A percentile compares a stretch with the other conserved stretches of the same genome.
Conservation (phyloP, 2,329 filamentous ascomycete species). For the Hypocrella siamensis region DNA sequence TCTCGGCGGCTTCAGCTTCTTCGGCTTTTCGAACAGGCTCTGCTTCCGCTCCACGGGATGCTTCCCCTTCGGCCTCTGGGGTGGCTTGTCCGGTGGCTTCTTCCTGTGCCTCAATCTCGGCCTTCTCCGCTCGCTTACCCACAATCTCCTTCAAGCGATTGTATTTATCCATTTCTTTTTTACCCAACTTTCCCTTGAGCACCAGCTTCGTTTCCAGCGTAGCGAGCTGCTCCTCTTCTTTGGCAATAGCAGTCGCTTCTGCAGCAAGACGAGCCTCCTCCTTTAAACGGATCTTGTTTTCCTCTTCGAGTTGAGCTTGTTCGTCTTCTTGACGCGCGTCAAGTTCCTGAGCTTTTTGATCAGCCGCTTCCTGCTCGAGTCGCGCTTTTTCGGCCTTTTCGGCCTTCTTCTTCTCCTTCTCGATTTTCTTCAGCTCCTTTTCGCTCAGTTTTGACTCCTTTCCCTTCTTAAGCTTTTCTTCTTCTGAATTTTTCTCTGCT, state of each 20-base stretch:
- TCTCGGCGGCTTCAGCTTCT: conserved; percentile 19
- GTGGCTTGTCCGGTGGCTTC: conserved; percentile 14
- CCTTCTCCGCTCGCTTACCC: conserved; percentile 20
- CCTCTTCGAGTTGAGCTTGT: conserved; percentile 12
- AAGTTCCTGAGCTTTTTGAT: conserved; percentile 16
- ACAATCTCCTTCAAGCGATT: conserved; percentile 19
- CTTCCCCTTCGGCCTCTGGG: conserved; percentile 24
- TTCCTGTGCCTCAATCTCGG: conserved; percentile 18
- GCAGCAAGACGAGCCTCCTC: conserved; percentile 9
- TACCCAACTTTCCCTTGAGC: conserved; percentile 28
- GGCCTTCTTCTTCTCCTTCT: conserved; percentile 29
- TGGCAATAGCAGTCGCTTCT: conserved; percentile 11
- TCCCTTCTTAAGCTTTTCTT: conserved; percentile 21
- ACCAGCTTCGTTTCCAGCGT: conserved; percentile 30
- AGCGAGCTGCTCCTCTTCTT: conserved; percentile 22
- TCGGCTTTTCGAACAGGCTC: conserved; percentile 16
- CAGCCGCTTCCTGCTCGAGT: conserved; percentile 9
- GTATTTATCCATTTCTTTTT: conserved; percentile 29
- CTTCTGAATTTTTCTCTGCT: conserved; percentile 22
- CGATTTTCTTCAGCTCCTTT: conserved; percentile 34
- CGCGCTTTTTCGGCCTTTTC: conserved; percentile 24
- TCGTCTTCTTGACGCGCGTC: conserved; percentile 13
- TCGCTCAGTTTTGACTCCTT: conserved; percentile 29
- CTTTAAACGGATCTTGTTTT: conserved; percentile 8
- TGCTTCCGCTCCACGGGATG: conserved; percentile 19